Conservation (phyloP, 345 rosid species). For the Carallia pectinifolia region DNA sequence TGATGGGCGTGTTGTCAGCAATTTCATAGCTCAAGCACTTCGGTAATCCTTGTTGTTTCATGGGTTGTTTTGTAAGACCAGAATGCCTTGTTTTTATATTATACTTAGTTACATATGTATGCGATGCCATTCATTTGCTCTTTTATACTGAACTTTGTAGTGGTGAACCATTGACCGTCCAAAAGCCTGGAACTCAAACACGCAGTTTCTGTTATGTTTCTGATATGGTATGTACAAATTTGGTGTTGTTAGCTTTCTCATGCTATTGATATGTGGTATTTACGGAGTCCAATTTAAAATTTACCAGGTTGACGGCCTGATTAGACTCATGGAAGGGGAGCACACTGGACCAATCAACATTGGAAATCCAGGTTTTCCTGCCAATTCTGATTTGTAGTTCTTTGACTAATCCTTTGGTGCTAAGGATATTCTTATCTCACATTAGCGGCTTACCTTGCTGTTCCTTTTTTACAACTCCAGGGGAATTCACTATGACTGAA, state of each 20-base stretch:
- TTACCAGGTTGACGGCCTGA: conserved; percentile 78
- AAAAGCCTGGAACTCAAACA: conserved; percentile 91
- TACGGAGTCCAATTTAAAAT: not conserved
- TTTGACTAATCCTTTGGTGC: not conserved
- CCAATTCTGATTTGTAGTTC: not conserved
- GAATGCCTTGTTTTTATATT: not conserved
- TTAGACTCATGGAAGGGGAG: conserved; percentile 92
- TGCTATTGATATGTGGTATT: not conserved
- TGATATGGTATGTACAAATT: conserved; percentile 57
- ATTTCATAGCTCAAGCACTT: conserved; percentile 97
- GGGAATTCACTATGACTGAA: conserved; percentile 88
- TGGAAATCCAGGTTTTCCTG: conserved; percentile 78
- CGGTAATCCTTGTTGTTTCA: conserved; percentile 43
- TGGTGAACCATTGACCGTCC: conserved; percentile 88
- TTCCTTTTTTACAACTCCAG: conserved; percentile 29
- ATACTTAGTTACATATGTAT: not conserved
- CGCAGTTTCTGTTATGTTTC: conserved; percentile 97
- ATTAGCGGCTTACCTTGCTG: not conserved
- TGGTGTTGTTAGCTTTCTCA: not conserved
- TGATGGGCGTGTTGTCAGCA: conserved; percentile 99
- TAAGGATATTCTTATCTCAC: not conserved
- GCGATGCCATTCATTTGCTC: not conserved
- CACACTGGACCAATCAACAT: conserved; percentile 94
- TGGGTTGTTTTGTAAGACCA: not conserved
- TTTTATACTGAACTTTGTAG: conserved; percentile 34